Evolutionary conservation across 495 filamentous ascomycete species (phyloP).

Genomic region (Penicillium pulvis): DNA sequence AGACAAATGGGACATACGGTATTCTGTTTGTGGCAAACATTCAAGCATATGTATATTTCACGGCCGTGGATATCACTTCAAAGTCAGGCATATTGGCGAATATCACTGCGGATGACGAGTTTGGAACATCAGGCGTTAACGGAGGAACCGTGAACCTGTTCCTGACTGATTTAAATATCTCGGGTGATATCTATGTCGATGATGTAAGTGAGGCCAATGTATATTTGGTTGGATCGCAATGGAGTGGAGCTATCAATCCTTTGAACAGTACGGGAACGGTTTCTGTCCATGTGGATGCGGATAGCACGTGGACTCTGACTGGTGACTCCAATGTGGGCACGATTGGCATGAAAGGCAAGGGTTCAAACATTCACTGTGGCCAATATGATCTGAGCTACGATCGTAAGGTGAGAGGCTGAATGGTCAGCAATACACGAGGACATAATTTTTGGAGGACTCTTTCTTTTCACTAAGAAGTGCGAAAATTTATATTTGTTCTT

Average conservation of each 20-base stretch:
- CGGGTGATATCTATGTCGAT: conserved; percentile 3
- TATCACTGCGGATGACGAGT: not conserved
- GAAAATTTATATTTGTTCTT: not conserved
- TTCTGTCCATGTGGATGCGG: conserved; percentile 1
- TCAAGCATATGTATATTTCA: conserved; percentile 5
- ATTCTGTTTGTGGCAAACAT: conserved; percentile 3
- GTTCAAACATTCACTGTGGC: not conserved
- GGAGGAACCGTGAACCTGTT: not conserved
- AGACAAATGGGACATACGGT: conserved; percentile 4
- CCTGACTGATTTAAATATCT: not conserved
- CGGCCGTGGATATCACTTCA: not conserved
- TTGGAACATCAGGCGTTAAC: not conserved
- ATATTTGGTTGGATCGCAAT: not conserved
- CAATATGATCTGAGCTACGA: not conserved
- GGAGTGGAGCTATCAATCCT: conserved; percentile 5
- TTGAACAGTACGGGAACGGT: not conserved
- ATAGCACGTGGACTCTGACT: conserved; percentile 1
- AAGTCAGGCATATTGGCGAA: conserved; percentile 4
- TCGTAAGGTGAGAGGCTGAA: not conserved
- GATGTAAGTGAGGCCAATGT: conserved; percentile 1
- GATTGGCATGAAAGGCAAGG: not conserved
- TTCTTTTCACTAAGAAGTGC: not conserved
- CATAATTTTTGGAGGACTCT: not conserved
- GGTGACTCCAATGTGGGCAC: not conserved
- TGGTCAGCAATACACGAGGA: not conserved